Base-by-base conservation (phyloP, 2,329 filamentous ascomycete genomes). In the Elsinoe arachidis region DNA sequence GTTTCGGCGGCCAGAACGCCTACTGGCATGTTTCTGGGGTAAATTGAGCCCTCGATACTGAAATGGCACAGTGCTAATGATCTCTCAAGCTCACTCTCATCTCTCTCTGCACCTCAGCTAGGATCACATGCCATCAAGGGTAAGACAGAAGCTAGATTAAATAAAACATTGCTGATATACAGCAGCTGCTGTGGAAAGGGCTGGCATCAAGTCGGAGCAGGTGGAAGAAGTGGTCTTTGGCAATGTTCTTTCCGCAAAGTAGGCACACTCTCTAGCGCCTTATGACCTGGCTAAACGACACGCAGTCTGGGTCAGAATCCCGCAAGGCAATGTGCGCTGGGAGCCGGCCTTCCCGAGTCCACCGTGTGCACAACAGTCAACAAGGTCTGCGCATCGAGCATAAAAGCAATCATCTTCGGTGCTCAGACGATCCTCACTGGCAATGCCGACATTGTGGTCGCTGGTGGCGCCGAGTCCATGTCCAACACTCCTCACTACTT, bases 381-480 rank as follows among this genome's bases (percentile, higher is more conserved):
- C 86, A 99, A 99, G 80, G 93, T 99, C 71, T 99, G 93, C 81
- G 93, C 93, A 63, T 96, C 91, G 9, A 86, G 87, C 44, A 78
- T 96, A 71, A 99, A 99, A 80, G 89, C 93, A 65, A 86, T 99
- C 70, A 90, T 96, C 64, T 81, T 99, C 60, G 93, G 88, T 65
- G 89, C 92, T 54, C 93, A 97, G 76, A 96, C 92, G 67, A 99
- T 99, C 78, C 90, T 97, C 73, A 95, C 91, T 56, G 92, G 93
- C 65, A 96, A 90, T 71, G 92, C 92, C 63, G 86, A 89, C 66
- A 86, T 96, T 63, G 85, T 99, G 63, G 90, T 99, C 60, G 93
- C 91, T 63, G 93, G 91, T 69, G 93, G 93, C 66, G 85, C 92
- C 65, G 93, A 99, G 79, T 96, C 90, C 79, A 99, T 99, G 93